Conservation (phyloP, 441 rosid genomes). For the Aquilaria agallochum region DNA sequence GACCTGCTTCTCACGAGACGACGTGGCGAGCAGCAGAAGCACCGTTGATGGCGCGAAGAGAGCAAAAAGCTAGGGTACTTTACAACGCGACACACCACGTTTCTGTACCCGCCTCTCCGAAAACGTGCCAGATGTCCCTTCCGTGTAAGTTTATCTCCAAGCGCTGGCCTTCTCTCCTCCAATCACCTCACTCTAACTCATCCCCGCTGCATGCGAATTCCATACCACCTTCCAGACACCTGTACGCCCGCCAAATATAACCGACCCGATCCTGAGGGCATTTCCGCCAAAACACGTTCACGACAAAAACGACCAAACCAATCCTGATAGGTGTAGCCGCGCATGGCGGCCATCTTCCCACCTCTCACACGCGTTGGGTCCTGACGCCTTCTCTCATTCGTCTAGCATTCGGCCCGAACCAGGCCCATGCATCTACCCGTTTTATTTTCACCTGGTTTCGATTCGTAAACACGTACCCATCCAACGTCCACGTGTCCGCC, state of each 20-base stretch:
- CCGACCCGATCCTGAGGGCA: slow-evolving; percentile 22
- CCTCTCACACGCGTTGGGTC: slow-evolving; percentile 53
- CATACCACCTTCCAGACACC: slow-evolving; percentile 16
- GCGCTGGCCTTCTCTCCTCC: slow-evolving; percentile 23
- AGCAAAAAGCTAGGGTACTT: slow-evolving; percentile 11
- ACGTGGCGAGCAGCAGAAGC: slow-evolving; percentile 9
- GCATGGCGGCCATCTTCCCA: slow-evolving; percentile 49
- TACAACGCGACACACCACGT: slow-evolving; percentile 13
- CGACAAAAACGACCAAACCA: slow-evolving; percentile 22
- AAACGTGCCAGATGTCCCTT: slow-evolving; percentile 12
- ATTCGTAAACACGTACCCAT: slow-evolving; percentile 73
- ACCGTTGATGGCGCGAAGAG: neutral
- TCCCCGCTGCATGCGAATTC: slow-evolving; percentile 33
- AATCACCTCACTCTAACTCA: slow-evolving; percentile 28
- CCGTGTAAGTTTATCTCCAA: neutral
- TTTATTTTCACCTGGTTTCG: no score
- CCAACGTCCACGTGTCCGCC: slow-evolving; percentile 52
- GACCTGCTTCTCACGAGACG: neutral
- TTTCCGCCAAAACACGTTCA: no score
- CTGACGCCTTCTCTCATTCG: slow-evolving; percentile 39
- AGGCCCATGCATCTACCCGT: no score
- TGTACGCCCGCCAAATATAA: slow-evolving; percentile 23
- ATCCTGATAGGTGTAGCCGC: slow-evolving; percentile 72
- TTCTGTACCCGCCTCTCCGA: neutral
- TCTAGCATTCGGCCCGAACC: slow-evolving; percentile 15